Conservation (phyloP, 306 rosid species). For the Corylus americana region DNA sequence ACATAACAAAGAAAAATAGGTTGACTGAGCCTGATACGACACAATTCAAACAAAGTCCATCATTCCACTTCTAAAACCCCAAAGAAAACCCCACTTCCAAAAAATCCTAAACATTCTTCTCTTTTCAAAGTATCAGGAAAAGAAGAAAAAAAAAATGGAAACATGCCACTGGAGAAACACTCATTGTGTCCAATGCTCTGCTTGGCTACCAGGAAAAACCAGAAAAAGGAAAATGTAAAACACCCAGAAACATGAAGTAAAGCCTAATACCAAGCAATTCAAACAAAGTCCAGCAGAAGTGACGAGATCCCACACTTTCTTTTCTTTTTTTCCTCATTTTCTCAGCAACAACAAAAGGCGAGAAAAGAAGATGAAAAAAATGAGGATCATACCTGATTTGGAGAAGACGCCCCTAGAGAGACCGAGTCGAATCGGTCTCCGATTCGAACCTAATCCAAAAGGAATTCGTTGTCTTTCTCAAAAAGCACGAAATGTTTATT, state of each 20-base stretch:
- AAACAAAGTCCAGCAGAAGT: not conserved
- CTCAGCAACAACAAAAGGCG: not conserved
- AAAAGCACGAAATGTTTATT: not conserved
- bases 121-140: not conserved
- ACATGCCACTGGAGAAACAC: not conserved
- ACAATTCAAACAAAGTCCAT: not conserved
- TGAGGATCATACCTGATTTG: not conserved
- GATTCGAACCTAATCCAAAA: constrained; percentile 6
- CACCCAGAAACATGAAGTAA: not conserved
- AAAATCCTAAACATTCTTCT: not conserved
- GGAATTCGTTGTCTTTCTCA: constrained; percentile 20
- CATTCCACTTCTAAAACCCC: not conserved
- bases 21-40: not conserved
- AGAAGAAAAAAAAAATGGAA: not conserved
- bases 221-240: not conserved
- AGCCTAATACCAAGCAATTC: not conserved
- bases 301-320: constrained; percentile 5
- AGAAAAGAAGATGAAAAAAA: not conserved
- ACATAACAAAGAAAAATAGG: no score
- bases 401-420: constrained; percentile 35
- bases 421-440: constrained; percentile 31
- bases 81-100: not conserved
- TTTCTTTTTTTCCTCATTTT: constrained; percentile 13
- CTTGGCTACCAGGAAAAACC: not conserved
- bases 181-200: not conserved